Evolutionary conservation across 1,284 basidiomycete genomes (phyloP).

Genomic region (Malassezia vespertilionis): DNA sequence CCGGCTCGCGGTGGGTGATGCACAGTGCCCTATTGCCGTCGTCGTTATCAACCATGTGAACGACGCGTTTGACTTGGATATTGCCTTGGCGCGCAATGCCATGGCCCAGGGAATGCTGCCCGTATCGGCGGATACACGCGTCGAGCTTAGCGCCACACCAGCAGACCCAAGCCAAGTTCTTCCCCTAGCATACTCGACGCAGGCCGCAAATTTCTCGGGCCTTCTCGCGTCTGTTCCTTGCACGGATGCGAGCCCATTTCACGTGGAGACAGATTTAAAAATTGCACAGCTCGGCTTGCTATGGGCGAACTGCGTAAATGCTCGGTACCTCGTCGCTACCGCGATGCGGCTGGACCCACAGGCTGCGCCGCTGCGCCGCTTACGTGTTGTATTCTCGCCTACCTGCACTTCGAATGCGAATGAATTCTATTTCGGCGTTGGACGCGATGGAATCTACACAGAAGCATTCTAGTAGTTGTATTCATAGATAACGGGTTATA

Average conservation of each 20-base stretch:
- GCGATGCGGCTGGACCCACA: no score
- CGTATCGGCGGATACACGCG: background rate
- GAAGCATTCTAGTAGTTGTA: no score
- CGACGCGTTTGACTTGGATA: constrained; percentile 29
- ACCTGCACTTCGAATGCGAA: background rate
- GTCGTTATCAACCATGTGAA: constrained; percentile 34
- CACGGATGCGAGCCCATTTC: background rate
- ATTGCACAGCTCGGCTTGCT: constrained; percentile 29
- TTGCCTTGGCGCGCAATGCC: constrained; percentile 9
- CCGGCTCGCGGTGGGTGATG: constrained; percentile 9
- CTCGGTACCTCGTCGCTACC: constrained; percentile 19
- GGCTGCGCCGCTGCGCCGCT: background rate
- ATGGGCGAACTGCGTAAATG: constrained; percentile 32
- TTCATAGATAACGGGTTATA: no score
- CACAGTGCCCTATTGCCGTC: constrained; percentile 13
- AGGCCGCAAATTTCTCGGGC: constrained; percentile 13
- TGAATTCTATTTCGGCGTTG: constrained; percentile 2
- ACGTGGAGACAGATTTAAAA: constrained; percentile 13
- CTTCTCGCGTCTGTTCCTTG: constrained; percentile 7
- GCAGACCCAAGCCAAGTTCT: background rate
- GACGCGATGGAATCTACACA: no score
- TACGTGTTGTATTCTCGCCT: constrained; percentile 12
- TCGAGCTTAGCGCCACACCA: background rate
- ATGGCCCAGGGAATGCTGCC: constrained; percentile 1
- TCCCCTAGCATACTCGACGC: constrained; percentile 4